A percentile compares a stretch with the other conserved stretches of the same genome.
phyloP scores from a whole-genome alignment of 495 filamentous ascomycete species.

The Chaetomium tenue region DNA sequence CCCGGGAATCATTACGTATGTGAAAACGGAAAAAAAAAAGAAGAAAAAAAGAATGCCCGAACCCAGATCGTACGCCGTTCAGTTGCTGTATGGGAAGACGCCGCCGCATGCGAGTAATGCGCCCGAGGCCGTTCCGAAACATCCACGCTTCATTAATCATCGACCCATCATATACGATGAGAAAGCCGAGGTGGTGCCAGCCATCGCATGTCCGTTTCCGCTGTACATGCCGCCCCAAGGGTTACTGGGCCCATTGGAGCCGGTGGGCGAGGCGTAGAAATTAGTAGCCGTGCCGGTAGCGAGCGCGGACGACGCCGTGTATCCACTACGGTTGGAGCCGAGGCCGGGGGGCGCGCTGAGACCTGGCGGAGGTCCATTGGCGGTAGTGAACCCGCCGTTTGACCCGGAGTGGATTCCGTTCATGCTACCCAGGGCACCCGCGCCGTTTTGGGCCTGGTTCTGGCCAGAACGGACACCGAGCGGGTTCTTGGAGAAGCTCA shows the following conservation, averaged over 20 bases:
- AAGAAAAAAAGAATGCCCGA: slow-evolving; percentile 19
- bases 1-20: slow-evolving; percentile 26
- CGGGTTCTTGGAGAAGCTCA: slow-evolving; percentile 98
- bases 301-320: slow-evolving; percentile 29
- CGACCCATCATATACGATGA: slow-evolving; percentile 38
- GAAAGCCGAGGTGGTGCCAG: slow-evolving; percentile 24
- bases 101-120: slow-evolving; percentile 19
- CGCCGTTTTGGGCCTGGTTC: slow-evolving; percentile 41
- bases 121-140: slow-evolving; percentile 11
- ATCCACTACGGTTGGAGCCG: slow-evolving; percentile 41
- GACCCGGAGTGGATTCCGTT: slow-evolving; percentile 38
- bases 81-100: slow-evolving; percentile 19
- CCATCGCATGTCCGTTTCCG: slow-evolving; percentile 23
- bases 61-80: slow-evolving; percentile 28
- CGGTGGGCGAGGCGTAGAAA: slow-evolving; percentile 26
- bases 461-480: slow-evolving; percentile 85
- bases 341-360: slow-evolving; percentile 68
- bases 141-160: slow-evolving; percentile 13
- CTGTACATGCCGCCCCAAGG: slow-evolving; percentile 32
- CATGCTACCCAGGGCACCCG: slow-evolving; percentile 55
- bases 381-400: slow-evolving; percentile 62
- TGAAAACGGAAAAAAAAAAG: slow-evolving; percentile 14
- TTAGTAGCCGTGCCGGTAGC: slow-evolving; percentile 18
- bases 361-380: slow-evolving; percentile 73
- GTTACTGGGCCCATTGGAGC: slow-evolving; percentile 24